A percentile compares a stretch with the other conserved stretches of the same genome.
Evolutionary conservation across 345 rosid genomes (phyloP).

Genomic region (Excoecaria agallocha): DNA sequence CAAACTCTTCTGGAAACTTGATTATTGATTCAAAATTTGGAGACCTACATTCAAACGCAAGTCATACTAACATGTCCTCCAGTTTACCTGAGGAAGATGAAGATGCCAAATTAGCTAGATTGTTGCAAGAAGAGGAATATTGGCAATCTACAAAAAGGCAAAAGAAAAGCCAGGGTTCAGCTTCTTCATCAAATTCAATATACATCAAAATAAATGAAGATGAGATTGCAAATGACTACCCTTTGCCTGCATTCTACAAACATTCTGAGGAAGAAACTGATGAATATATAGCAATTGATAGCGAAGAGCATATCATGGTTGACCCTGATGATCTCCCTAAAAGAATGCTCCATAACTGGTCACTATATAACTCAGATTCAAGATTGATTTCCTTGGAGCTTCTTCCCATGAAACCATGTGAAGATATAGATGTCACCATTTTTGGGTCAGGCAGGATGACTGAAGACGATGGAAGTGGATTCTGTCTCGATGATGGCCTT

Average conservation of each 20-base stretch:
- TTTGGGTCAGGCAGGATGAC: constrained; percentile 74
- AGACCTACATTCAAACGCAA: constrained; percentile 17
- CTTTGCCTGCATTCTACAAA: constrained; percentile 74
- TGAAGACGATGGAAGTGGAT: constrained; percentile 62
- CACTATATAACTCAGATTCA: constrained; percentile 72
- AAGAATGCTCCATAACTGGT: constrained; percentile 73
- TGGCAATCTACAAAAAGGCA: constrained; percentile 53
- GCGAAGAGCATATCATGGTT: constrained; percentile 32
- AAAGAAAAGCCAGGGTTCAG: constrained; percentile 40
- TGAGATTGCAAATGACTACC: constrained; percentile 81
- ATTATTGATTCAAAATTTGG: constrained; percentile 29
- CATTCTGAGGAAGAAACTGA: constrained; percentile 57
- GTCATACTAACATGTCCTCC: constrained; percentile 23
- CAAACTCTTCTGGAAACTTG: constrained; percentile 14
- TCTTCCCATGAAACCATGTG: constrained; percentile 72
- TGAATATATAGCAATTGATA: constrained; percentile 51
- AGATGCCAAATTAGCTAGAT: constrained; percentile 55
- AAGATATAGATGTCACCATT: constrained; percentile 66
- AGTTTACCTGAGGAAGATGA: constrained; percentile 50
- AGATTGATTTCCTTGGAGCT: constrained; percentile 76
- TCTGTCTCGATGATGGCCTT: constrained; percentile 43
- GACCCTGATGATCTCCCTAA: constrained; percentile 55
- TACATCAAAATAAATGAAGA: constrained; percentile 81
- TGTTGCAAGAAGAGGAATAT: constrained; percentile 72
- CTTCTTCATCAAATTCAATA: constrained; percentile 42